Base-by-base conservation (phyloP, 1,284 basidiomycete genomes). In the Ceratorhiza oryzae-sativae region DNA sequence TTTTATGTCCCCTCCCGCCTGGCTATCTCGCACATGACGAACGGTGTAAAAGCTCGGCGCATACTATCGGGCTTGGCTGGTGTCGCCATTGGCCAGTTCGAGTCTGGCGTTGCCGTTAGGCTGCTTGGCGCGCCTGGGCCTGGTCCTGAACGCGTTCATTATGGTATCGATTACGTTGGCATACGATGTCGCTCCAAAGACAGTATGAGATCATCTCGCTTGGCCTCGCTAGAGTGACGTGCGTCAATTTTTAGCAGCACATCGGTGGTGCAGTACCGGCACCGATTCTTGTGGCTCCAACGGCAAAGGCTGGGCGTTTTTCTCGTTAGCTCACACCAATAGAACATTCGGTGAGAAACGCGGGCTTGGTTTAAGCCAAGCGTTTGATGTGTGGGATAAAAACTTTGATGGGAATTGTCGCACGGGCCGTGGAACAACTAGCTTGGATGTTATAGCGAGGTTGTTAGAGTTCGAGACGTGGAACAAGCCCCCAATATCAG, bases 1-100 rank as follows among this genome's bases (percentile, higher is more conserved):
- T 70, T 70, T 39, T 70, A 70, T 70, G 59, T 18, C 67, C 32
- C 42, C 41, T 39, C 46, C 55, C 39, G 34, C 34, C 59, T 25
- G 23, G 12, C 45, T 32, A 61, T 23, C 39, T 41, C 34, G 56
- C 32, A 25, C 12, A 65, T 65, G 62, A 27, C 53, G 59, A 39
- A 30, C 23, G 63, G 25, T 27, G 41, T 39, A 39, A 23, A 53
- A 51, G 63, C 63, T 68, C 63, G 67, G 67, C 67, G 30, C 30
- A 70, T 59, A 58, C 55, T 48, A 25, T 42, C 39, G 12, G 30
- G 23, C 65, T 68, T 68, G 65, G 65, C 65, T 27, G 55, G 20
- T 6, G 32, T 15, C 42, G 41, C 25, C 20, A 45, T 61, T 61
- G 59, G 59, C 41, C 58, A n/a, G 20, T 27, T 15, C 12, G 23